Conservation (phyloP, 2,329 filamentous ascomycete species). For the Paradendryphiella salina region DNA sequence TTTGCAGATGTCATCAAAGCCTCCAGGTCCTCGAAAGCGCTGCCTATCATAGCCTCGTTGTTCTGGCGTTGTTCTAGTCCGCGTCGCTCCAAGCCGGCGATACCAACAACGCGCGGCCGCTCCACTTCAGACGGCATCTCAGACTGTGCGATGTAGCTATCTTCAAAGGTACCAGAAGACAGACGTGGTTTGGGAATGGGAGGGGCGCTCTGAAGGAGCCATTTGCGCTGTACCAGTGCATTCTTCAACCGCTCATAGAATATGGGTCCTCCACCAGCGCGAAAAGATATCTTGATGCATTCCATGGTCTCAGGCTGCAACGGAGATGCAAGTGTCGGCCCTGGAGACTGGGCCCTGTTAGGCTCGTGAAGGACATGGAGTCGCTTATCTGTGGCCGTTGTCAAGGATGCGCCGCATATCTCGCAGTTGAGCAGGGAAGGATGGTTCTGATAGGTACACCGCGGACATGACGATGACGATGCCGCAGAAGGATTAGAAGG, state of each 20-base stretch:
- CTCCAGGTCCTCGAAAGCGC: conserved; percentile 93
- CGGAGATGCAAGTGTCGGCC: conserved; percentile 61
- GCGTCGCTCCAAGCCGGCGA: conserved; percentile 87
- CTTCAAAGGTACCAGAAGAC: conserved; percentile 40
- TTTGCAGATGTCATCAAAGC: conserved; percentile 97
- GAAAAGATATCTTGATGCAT: conserved; percentile 88
- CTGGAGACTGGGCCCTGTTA: conserved; percentile 73
- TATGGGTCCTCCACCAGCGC: conserved; percentile 82
- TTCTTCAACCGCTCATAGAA: conserved; percentile 88
- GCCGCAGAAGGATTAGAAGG: conserved; percentile 15
- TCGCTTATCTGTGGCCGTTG: conserved; percentile 55
- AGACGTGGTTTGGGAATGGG: conserved; percentile 71
- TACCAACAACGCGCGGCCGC: conserved; percentile 71
- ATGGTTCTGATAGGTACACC: conserved; percentile 94
- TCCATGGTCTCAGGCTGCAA: conserved; percentile 66
- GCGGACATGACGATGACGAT: conserved; percentile 63
- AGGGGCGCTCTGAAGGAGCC: conserved; percentile 87
- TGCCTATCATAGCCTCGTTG: conserved; percentile 90
- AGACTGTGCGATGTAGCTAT: conserved; percentile 29
- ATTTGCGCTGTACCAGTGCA: conserved; percentile 89
- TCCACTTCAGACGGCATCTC: conserved; percentile 29
- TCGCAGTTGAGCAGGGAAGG: conserved; percentile 84
- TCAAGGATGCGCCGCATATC: conserved; percentile 80
- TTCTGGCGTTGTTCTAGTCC: conserved; percentile 85
- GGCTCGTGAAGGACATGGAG: conserved; percentile 47